Base-by-base conservation (phyloP, 164 flowering plant genomes). In the Euptelea pleiosperma region DNA sequence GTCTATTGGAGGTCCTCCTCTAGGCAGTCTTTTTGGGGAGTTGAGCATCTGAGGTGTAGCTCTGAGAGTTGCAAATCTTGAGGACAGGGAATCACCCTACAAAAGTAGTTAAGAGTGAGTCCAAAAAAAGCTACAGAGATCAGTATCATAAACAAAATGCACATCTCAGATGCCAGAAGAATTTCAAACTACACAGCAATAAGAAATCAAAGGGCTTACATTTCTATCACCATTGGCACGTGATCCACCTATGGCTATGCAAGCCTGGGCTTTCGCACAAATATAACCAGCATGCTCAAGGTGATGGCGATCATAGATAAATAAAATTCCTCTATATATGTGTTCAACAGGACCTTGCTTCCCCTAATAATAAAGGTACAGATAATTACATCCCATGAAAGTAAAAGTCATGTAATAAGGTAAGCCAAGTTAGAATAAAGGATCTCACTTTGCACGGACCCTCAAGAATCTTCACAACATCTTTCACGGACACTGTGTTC, bases 241-340 rank as follows among this genome's bases (percentile, higher is more conserved):
- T 57, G 96, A 79, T 55, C 96, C 99, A 56, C 97, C 99, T 19
- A 94, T 80, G 10, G 83, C 68, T 52, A 73, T 63, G 74, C 97
- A 91, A 35, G 86, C 79, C 40, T 80, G 82, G 21, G 97, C 68
- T 68, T 89, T 94, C 14, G 81, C 91, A 77, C 99, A 94, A 24
- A 94, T 89, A 64, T 81, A 94, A 28, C 99, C 99, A 60, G 96
- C 96, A 78, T 94, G 95, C 76, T 94, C 97, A 52, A 89, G 88
- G 64, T 94, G 96, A 80, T 91, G 97, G 19, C 97, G 87, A 60
- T 94, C 97, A 75, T 70, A 75, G 19, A 94, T 77, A 71, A 94
- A 94, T 66, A 94, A 49, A 40, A 91, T 58, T 52, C 99, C 96
- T 73, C 73, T 80, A 58, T 67, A 84, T 43, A 94, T 89, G 71